A percentile compares a stretch with the other conserved stretches of the same genome.
Conservation (phyloP, 345 rosid species). For the Syzygium grande region DNA sequence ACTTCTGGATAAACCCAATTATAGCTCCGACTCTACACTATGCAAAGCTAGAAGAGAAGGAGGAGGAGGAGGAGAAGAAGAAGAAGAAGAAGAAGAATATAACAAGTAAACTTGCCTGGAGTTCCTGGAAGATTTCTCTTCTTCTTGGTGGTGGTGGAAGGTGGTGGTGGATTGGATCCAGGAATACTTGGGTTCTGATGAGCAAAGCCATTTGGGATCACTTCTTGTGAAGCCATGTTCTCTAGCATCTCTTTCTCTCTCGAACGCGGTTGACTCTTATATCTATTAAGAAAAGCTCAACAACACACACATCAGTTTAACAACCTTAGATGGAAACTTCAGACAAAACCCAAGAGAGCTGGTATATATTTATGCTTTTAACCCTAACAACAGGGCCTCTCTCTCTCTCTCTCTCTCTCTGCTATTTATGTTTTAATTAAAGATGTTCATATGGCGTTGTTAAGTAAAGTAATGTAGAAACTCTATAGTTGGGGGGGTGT, state of each 20-base stretch:
- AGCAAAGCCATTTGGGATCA: neutral
- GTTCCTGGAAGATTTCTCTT: conserved; percentile 96
- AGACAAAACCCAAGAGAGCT: neutral
- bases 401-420: neutral
- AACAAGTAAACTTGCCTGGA: conserved; percentile 44
- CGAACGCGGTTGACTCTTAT: neutral
- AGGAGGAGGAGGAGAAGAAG: neutral
- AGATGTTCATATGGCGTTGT: neutral
- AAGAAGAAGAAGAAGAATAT: neutral
- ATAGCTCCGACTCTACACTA: neutral
- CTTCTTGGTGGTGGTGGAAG: conserved; percentile 48
- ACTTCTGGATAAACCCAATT: neutral
- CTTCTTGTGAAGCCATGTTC: conserved; percentile 2
- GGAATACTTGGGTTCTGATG: neutral
- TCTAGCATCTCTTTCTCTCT: neutral
- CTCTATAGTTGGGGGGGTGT: neutral
- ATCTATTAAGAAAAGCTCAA: neutral
- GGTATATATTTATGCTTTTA: neutral
- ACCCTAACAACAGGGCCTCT: neutral
- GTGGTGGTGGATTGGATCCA: neutral
- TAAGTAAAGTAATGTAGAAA: neutral
- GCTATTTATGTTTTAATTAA: neutral
- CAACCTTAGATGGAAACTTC: neutral
- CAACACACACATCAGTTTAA: neutral
- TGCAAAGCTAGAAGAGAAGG: neutral